Percentiles rank a stretch among this genome's conserved stretches.
Conservation (phyloP, 768 basidiomycete genomes). For the Lanmaoa rubissima region DNA sequence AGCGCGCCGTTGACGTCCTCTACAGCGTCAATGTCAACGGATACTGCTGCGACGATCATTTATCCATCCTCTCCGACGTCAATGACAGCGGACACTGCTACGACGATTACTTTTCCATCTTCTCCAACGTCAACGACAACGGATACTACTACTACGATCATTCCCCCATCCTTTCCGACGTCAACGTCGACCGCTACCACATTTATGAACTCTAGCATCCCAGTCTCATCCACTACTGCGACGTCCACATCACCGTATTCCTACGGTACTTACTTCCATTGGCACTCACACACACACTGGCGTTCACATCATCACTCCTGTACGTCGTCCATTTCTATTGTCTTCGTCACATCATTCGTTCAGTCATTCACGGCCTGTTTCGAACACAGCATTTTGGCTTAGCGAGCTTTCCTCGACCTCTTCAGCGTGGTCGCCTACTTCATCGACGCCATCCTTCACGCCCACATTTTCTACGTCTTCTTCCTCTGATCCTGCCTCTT, state of each 20-base stretch:
- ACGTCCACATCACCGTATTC: neutral
- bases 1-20: neutral
- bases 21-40: neutral
- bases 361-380: neutral
- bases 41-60: conserved; percentile 5
- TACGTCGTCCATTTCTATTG: neutral
- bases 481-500: neutral
- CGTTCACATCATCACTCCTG: neutral
- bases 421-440: neutral
- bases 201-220: neutral
- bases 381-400: neutral
- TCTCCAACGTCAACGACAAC: conserved; percentile 1
- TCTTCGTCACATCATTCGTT: neutral
- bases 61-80: conserved; percentile 7
- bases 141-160: conserved; percentile 4
- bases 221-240: neutral
- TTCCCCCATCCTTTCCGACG: conserved; percentile 5
- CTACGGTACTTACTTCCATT: neutral
- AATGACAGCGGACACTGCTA: neutral
- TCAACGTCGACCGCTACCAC: neutral
- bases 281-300: neutral
- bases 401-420: neutral
- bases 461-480: neutral
- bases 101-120: conserved; percentile 11
- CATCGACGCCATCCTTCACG: neutral